Conservation (phyloP, 140 eudicot genomes). For the Erigeron philadelphicus region DNA sequence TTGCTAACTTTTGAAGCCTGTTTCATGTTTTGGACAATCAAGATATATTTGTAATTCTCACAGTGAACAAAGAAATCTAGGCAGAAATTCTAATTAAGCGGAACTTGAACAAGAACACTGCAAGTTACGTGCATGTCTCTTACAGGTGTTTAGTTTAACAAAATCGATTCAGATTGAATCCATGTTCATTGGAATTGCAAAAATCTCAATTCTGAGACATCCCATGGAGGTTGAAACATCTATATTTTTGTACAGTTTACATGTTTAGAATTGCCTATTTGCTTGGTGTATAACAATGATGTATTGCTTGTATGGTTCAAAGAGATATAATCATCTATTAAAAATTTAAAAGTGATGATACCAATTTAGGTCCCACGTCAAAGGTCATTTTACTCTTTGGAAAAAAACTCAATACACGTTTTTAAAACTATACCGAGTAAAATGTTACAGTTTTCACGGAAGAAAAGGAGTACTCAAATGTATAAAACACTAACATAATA, state of each 20-base stretch:
- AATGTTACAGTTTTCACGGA: constrained; percentile 7
- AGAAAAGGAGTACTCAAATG: constrained; percentile 2
- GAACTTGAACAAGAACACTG: neutral
- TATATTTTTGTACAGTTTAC: neutral
- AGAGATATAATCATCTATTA: neutral
- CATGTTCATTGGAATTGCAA: neutral
- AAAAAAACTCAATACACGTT: constrained; percentile 3
- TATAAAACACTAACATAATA: neutral
- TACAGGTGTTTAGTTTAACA: neutral
- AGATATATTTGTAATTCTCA: constrained; percentile 17
- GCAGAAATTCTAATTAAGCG: neutral
- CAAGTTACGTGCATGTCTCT: too few relatives aligned
- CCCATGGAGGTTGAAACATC: neutral
- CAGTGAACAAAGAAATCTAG: neutral
- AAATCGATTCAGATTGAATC: neutral
- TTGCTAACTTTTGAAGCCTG: constrained; percentile 75
- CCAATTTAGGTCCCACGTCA: neutral
- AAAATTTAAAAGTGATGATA: too few relatives aligned
- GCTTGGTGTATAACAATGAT: neutral
- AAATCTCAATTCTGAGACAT: neutral
- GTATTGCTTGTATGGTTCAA: neutral
- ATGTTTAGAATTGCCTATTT: neutral
- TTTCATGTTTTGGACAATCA: constrained; percentile 29
- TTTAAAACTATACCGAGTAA: neutral
- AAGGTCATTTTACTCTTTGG: constrained; percentile 4